phyloP scores from a whole-genome alignment of 202 grass and related monocot species.

The Panicum hallii region DNA sequence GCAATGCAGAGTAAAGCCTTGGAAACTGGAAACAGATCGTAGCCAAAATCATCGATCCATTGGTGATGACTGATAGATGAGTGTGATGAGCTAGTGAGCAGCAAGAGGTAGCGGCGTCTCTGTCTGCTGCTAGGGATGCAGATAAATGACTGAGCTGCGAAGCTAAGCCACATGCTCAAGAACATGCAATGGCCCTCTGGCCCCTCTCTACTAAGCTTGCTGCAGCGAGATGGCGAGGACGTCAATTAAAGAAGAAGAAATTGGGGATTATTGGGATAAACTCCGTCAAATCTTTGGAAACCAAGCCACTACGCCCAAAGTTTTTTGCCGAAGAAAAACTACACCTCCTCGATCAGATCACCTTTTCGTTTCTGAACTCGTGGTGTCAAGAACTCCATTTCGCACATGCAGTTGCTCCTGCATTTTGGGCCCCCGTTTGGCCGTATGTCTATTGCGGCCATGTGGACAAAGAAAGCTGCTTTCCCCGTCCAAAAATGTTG shows the following conservation, averaged over 20 bases:
- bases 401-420: not conserved
- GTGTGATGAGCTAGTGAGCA: not conserved
- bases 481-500: not conserved
- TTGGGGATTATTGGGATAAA: too few species aligned
- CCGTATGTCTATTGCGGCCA: not conserved
- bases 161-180: too few species aligned
- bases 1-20: not conserved
- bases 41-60: not conserved
- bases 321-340: too few species aligned
- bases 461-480: not conserved
- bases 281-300: too few species aligned
- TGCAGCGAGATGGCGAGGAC: too few species aligned
- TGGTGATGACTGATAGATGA: not conserved
- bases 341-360: too few species aligned
- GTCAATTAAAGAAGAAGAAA: too few species aligned
- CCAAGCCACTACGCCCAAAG: too few species aligned
- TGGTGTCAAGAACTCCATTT: not conserved
- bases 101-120: not conserved
- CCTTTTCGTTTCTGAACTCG: too few species aligned
- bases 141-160: not conserved
- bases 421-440: not conserved
- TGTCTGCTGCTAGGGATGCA: conserved; percentile 27
- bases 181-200: too few species aligned
- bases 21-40: not conserved
- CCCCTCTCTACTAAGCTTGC: too few species aligned